Conservation (phyloP, 2,329 filamentous ascomycete species). For the Nemania bipapillata region DNA sequence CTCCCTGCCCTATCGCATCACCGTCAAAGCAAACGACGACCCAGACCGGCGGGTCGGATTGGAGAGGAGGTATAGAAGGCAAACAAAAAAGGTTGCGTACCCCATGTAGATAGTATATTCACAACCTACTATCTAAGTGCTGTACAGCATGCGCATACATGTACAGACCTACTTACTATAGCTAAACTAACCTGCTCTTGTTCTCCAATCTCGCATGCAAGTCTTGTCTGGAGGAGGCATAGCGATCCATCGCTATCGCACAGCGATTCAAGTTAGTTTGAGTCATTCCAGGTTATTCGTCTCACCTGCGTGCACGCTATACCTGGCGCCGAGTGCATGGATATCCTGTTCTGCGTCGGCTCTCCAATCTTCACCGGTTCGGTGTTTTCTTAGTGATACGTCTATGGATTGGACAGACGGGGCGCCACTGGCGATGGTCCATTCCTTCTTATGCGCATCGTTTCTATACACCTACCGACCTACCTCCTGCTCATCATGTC, state of each 20-base stretch:
- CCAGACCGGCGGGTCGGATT: conserved; percentile 24
- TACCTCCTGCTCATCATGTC: not conserved
- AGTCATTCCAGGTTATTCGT: not conserved
- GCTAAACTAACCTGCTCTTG: too few relatives aligned
- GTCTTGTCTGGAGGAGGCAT: not conserved
- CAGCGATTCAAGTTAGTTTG: not conserved
- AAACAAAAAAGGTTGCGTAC: conserved; percentile 15
- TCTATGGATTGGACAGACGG: not conserved
- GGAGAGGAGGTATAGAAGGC: too few relatives aligned
- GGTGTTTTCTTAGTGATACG: not conserved
- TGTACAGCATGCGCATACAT: not conserved
- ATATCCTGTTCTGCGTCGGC: not conserved
- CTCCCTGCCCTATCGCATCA: conserved; percentile 2
- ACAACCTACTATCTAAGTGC: not conserved
- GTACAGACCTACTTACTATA: not conserved
- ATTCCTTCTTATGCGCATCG: conserved; percentile 5
- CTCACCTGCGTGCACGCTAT: not conserved
- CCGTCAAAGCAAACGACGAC: conserved; percentile 7
- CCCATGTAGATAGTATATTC: not conserved
- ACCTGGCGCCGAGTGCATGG: not conserved
- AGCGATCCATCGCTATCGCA: not conserved
- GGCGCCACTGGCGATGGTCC: not conserved
- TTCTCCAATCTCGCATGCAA: not conserved
- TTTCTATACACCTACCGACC: not conserved
- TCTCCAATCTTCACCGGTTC: not conserved